Evolutionary conservation across 2,329 filamentous ascomycete genomes (phyloP).

Genomic region (Botrytis cinerea): DNA sequence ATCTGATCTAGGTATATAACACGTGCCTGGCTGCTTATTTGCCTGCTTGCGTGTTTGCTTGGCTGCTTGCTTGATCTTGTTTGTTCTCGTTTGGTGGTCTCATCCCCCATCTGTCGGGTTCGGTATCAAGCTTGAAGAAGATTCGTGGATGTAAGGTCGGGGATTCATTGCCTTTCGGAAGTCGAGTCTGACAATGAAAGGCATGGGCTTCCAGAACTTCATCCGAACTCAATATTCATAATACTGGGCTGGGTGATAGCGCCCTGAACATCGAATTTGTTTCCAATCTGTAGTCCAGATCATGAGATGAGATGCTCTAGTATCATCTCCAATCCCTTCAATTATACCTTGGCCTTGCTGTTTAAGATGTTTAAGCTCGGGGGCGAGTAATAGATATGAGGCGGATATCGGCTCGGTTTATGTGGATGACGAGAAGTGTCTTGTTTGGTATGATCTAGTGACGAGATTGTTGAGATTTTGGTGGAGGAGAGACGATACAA

Average conservation of each 20-base stretch:
- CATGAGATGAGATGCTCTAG: not conserved
- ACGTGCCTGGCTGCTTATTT: not conserved
- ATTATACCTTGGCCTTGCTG: not conserved
- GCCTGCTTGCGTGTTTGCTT: not conserved
- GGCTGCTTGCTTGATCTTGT: not conserved
- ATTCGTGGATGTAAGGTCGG: not conserved
- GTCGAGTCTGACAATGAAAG: not conserved
- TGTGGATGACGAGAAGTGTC: not conserved
- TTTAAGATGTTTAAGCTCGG: not conserved
- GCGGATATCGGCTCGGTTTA: not conserved
- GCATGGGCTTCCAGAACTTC: not conserved
- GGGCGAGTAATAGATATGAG: not conserved
- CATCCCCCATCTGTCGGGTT: not conserved
- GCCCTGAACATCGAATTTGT: not conserved
- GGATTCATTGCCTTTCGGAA: not conserved
- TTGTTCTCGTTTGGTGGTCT: not conserved
- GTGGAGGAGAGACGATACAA: not conserved
- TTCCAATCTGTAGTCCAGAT: not conserved
- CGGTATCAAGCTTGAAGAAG: not conserved
- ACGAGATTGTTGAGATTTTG: not conserved
- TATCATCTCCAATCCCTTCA: not conserved
- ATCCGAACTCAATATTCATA: not conserved
- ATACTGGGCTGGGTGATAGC: not conserved
- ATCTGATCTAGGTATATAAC: not conserved
- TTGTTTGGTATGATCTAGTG: not conserved